phyloP scores from a whole-genome alignment of 2,329 filamentous ascomycete genomes.

The Epichloe gansuensis region DNA sequence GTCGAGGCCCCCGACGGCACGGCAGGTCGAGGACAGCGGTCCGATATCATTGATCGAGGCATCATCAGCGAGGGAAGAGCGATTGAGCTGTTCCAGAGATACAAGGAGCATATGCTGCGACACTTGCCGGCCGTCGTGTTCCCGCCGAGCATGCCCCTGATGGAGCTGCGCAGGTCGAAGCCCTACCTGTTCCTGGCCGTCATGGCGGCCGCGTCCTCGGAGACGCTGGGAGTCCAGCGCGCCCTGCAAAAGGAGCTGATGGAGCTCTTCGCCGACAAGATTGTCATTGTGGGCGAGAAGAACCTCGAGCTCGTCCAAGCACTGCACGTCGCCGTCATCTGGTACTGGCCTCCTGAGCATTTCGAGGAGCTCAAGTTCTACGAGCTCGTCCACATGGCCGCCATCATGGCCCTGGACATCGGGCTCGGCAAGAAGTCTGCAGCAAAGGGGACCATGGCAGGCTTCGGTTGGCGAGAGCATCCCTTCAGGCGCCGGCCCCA shows the following conservation, averaged over 20 bases:
- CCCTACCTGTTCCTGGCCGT: conserved; percentile 60
- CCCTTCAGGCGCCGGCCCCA: conserved; percentile 27
- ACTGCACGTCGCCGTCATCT: conserved; percentile 61
- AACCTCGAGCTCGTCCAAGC: conserved; percentile 73
- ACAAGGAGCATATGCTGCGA: conserved; percentile 44
- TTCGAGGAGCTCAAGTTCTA: conserved; percentile 86
- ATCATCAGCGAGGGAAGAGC: conserved; percentile 44
- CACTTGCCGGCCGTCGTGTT: conserved; percentile 54
- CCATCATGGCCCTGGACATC: conserved; percentile 72
- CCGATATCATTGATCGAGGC: conserved; percentile 46
- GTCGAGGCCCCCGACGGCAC: not conserved
- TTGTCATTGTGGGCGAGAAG: conserved; percentile 67
- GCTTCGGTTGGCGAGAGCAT: conserved; percentile 26
- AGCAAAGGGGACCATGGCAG: conserved; percentile 10
- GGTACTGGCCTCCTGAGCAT: conserved; percentile 74
- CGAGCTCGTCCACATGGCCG: conserved; percentile 69
- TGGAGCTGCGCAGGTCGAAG: conserved; percentile 43
- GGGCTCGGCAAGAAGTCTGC: conserved; percentile 46
- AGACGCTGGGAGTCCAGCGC: conserved; percentile 43
- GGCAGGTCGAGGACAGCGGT: not conserved
- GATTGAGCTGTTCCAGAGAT: conserved; percentile 41
- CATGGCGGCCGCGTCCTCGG: conserved; percentile 51
- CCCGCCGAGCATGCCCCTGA: conserved; percentile 36
- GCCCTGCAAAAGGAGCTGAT: conserved; percentile 56
- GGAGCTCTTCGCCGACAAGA: conserved; percentile 58